Base-by-base conservation (phyloP, 306 rosid species). In the Crotalaria pallida region DNA sequence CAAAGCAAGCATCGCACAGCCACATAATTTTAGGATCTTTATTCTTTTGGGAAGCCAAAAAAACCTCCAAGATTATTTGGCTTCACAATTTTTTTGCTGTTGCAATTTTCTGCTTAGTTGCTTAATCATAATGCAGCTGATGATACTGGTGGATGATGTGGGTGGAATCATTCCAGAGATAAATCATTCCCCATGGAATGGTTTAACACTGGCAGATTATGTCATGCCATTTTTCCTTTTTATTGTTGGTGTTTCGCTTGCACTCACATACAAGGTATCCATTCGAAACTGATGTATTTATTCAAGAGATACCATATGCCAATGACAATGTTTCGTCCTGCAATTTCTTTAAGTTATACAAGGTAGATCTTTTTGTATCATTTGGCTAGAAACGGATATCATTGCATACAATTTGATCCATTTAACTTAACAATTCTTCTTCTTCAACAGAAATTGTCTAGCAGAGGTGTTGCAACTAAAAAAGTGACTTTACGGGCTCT, bases 121-220 rank as follows among this genome's bases (percentile, higher is more conserved):
- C 8, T 79, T 18, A 43, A 72, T 72, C 27, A 49, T 67, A 62
- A 72, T 84, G 87, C 91, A 95, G 99, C 80, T 95, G 69, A 95
- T 95, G 99, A 88, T 95, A 80, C 38, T 95, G 59, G 99, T 91
- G 81, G 99, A 95, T 53, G 85, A 95, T 85, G 88, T 73, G 57
- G 99, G 99, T 73, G 97, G 97, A 79, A 26, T 83, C 12, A 4
- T 89, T 67, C 96, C 99, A 7, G 85, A 97, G 8, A 85, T 95
- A 21, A 91, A 95, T 77, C 99, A 95, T 81, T 86, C 99, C 41
- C 99, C 99, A 23, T 95, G 99, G 99, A 67, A 91, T 86, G 99
- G 99, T 26, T 77, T 95, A 68, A 91, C 96, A 55, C 78, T 95
- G 5, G 99, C 99, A 51, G 99, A 95, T 76, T 79, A 81, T 66